Base-by-base conservation (phyloP, 495 filamentous ascomycete species). In the Neurospora discreta region DNA sequence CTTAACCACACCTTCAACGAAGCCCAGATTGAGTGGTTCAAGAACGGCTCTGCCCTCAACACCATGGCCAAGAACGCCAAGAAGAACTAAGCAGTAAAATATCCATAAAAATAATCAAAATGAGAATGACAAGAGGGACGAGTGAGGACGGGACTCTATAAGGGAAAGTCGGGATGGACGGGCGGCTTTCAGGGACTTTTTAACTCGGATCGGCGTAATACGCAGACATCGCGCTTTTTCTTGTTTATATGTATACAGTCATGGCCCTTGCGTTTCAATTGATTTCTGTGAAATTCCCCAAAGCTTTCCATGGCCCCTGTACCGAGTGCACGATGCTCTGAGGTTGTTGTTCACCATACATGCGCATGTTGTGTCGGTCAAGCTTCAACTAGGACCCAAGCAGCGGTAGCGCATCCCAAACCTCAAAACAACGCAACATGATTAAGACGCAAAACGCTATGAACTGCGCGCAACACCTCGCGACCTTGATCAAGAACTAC, bases 11-110 rank as follows among this genome's bases (percentile, higher is more conserved):
- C 96, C 75, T 99, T 97, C 90, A 99, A 99, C 86, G 92, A 92
- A 81, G 87, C 89, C 72, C 95, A 99, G 87, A 92, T 98, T 71
- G 89, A 96, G 85, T 99, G 95, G 95, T 99, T 99, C 89, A 92
- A 92, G 84, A 92, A 98, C 79, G 95, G 95, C 72, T 94, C 91
- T 78, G 95, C 95, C 69, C 86, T 99, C 77, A 99, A 99, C 88
- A 96, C 94, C 77, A 99, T 99, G 95, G 93, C 95, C 77, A 95
- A 96, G 88, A 72, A 82, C 2, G 71, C 70, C 58, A 74, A 71
- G 72, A 74, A 71, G 72, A 79, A 77, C 43, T 72, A 73, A 68
- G 71, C 75, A 72, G 71, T 75, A 72, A 69, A 46, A 73, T 71
- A 33, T 26, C 13, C 52, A 65, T 39, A 69, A 65, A 76, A 70